A percentile compares a stretch with the other conserved stretches of the same genome.
Conservation (phyloP, 2,329 filamentous ascomycete genomes). For the Coniella vitis region DNA sequence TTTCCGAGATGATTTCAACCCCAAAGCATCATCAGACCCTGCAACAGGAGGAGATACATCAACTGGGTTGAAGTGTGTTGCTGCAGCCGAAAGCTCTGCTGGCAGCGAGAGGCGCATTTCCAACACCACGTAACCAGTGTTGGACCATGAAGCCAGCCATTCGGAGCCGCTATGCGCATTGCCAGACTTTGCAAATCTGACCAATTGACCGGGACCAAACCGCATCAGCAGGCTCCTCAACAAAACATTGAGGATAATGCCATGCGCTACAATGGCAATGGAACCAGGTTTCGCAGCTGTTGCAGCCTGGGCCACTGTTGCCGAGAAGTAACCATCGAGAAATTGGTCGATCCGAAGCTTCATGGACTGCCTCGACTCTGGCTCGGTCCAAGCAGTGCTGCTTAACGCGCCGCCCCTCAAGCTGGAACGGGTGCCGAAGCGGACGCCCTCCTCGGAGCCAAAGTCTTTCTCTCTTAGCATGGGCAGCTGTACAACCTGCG, state of each 20-base stretch:
- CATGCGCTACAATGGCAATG: slow-evolving; percentile 72
- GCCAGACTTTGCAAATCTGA: slow-evolving; percentile 17
- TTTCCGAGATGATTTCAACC: not conserved
- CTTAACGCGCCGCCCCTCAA: slow-evolving; percentile 20
- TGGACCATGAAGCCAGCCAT: slow-evolving; percentile 39
- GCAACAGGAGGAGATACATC: not conserved
- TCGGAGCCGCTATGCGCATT: slow-evolving; percentile 19
- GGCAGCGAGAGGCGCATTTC: slow-evolving; percentile 4
- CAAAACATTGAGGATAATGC: slow-evolving; percentile 67
- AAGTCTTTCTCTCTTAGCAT: slow-evolving; percentile 69
- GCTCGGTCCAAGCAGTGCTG: slow-evolving; percentile 19
- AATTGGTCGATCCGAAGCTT: slow-evolving; percentile 57
- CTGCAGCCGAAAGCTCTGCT: not conserved
- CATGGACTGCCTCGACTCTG: slow-evolving; percentile 65
- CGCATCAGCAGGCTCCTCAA: slow-evolving; percentile 55
- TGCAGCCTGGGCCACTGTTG: slow-evolving; percentile 5
- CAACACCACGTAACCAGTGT: slow-evolving; percentile 42
- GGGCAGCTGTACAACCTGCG: slow-evolving; percentile 30
- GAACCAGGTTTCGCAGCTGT: slow-evolving; percentile 26
- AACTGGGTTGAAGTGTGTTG: slow-evolving; percentile 4
- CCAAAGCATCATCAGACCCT: not conserved
- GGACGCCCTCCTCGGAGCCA: slow-evolving; percentile 61
- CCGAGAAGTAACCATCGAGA: slow-evolving; percentile 53
- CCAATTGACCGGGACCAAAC: slow-evolving; percentile 31
- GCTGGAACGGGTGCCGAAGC: slow-evolving; percentile 35